Percentiles rank a stretch among this genome's conserved stretches.
These are phyloP conservation scores for Citrus reticulata DNA, from an alignment of 345 rosid species.

Conservation along the genomic window DNA sequence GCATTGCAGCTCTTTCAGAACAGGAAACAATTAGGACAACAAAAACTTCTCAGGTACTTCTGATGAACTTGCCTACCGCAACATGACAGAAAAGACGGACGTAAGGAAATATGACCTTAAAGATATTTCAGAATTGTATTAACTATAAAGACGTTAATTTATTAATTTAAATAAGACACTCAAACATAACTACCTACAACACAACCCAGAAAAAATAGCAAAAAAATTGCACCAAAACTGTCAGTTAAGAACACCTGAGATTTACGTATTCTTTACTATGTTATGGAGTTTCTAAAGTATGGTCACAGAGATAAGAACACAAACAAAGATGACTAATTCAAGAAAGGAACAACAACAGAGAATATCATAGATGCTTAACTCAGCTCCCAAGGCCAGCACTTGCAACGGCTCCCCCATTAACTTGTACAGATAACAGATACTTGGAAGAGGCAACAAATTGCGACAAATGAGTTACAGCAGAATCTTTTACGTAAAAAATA, in stretches of 20 bases:
- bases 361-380: not conserved
- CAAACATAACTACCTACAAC: not conserved
- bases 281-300: not conserved
- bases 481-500: slow-evolving; percentile 7
- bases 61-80: not conserved
- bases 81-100: not conserved
- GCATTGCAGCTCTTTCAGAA: not conserved
- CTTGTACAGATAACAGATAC: not conserved
- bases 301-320: slow-evolving; percentile 1
- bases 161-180: no score
- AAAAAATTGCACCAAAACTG: not conserved
- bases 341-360: not conserved
- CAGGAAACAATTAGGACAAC: not conserved
- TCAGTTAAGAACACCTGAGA: not conserved
- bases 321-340: not conserved
- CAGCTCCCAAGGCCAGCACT: not conserved
- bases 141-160: no score
- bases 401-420: not conserved
- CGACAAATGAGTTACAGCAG: not conserved
- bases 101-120: not conserved
- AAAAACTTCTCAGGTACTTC: not conserved
- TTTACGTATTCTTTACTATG: not conserved
- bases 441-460: slow-evolving; percentile 1
- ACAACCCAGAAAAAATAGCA: not conserved
- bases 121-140: not conserved